Conservation (phyloP, 192 early-diverging fungal species). For the Linnemannia exigua region DNA sequence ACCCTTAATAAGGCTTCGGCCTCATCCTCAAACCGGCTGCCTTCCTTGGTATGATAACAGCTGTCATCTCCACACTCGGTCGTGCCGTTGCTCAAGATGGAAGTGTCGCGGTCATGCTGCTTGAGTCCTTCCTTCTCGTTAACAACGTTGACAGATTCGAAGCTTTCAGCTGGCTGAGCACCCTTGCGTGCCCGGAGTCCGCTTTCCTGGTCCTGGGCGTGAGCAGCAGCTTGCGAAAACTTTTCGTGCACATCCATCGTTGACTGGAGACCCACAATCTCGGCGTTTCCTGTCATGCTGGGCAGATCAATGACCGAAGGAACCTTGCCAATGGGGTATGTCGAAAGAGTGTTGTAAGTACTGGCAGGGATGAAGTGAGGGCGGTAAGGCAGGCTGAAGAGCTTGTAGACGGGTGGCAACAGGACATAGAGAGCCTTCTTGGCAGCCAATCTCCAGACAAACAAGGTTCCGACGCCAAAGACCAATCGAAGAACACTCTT, state of each 20-base stretch:
- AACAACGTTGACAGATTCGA: conserved; percentile 10
- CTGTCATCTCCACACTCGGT: conserved; percentile 33
- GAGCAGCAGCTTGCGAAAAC: conserved; percentile 49
- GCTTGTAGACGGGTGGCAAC: conserved; percentile 66
- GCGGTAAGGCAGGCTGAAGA: conserved; percentile 67
- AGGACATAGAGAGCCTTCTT: conserved; percentile 64
- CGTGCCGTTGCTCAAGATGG: conserved; percentile 35
- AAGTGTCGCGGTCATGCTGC: conserved; percentile 26
- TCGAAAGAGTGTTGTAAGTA: conserved; percentile 48
- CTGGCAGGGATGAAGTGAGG: conserved; percentile 54
- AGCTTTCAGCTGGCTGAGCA: neutral
- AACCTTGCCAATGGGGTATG: conserved; percentile 49
- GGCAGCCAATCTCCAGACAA: conserved; percentile 65
- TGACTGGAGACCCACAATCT: conserved; percentile 65
- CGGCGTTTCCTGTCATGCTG: conserved; percentile 54
- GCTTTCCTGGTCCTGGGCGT: conserved; percentile 26
- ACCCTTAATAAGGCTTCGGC: conserved; percentile 49
- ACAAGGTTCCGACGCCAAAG: conserved; percentile 64
- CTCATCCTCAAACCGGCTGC: conserved; percentile 40
- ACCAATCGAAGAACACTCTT: conserved; percentile 38
- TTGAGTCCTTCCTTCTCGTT: conserved; percentile 20
- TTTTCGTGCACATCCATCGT: conserved; percentile 64
- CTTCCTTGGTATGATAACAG: neutral
- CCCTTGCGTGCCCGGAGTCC: conserved; percentile 36
- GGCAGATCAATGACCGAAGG: conserved; percentile 56